Conservation (phyloP, 345 rosid species). For the Gynandropsis gynandra region DNA sequence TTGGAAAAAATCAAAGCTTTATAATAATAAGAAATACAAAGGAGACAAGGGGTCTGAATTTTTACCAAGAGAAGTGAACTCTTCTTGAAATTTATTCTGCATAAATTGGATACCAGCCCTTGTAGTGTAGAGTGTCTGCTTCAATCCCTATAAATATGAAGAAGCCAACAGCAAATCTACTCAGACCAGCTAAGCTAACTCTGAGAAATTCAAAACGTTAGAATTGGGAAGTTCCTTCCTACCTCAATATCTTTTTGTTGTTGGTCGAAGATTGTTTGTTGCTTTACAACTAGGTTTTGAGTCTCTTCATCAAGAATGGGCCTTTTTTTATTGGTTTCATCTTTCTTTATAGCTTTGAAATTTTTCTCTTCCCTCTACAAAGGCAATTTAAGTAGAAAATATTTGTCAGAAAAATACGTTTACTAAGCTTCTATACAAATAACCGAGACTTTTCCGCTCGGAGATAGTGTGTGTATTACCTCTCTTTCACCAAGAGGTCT, state of each 20-base stretch:
- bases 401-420: conserved; percentile 1
- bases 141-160: conserved; percentile 48
- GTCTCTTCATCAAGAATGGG: conserved; percentile 40
- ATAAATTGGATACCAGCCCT: conserved; percentile 89
- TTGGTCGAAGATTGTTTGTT: conserved; percentile 53
- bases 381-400: not conserved
- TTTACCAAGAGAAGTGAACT: conserved; percentile 70
- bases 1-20: conserved; percentile 8
- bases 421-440: not conserved
- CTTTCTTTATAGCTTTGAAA: conserved; percentile 38
- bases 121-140: conserved; percentile 51
- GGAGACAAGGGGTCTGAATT: conserved; percentile 7
- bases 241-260: conserved; percentile 74
- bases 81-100: conserved; percentile 80
- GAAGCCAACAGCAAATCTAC: conserved; percentile 8
- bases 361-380: conserved; percentile 55
- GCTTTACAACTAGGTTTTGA: conserved; percentile 38
- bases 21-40: not conserved
- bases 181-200: conserved; percentile 7
- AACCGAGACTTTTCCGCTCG: not conserved
- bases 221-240: conserved; percentile 12
- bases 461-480: conserved; percentile 37
- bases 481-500: conserved; percentile 44
- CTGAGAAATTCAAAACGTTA: not conserved
- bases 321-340: conserved; percentile 34